A percentile compares a stretch with the other conserved stretches of the same genome.
These are phyloP conservation scores for Ascochyta lentis DNA, from an alignment of 2,329 filamentous ascomycete species.

Conservation along the genomic window DNA sequence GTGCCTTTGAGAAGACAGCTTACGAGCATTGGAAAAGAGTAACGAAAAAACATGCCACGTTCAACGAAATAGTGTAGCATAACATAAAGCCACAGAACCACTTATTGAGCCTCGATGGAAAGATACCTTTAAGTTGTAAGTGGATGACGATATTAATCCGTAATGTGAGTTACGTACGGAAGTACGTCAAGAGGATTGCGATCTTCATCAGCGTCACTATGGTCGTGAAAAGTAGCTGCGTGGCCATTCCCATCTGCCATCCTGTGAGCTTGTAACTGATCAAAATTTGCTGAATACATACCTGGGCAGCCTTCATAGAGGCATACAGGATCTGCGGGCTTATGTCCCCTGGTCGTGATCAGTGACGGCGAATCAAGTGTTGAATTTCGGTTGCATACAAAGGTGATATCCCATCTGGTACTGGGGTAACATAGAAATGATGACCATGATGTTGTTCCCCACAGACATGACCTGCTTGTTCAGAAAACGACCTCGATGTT, in stretches of 20 bases:
- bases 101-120: conserved; percentile 35
- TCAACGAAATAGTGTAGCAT: conserved; percentile 29
- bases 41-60: conserved; percentile 31
- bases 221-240: conserved; percentile 32
- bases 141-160: too few species aligned
- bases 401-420: conserved; percentile 41
- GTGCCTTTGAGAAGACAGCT: not conserved
- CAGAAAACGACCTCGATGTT: not conserved
- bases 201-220: conserved; percentile 38
- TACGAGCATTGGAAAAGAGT: conserved; percentile 41
- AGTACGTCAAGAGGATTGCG: conserved; percentile 32
- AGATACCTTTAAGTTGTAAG: conserved; percentile 26
- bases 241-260: conserved; percentile 31
- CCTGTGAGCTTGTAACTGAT: not conserved
- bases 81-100: conserved; percentile 39
- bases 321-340: conserved; percentile 21
- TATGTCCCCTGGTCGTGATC: conserved; percentile 28
- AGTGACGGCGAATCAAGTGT: not conserved
- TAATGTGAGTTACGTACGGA: conserved; percentile 16
- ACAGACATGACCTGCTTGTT: conserved; percentile 24
- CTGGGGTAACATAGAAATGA: conserved; percentile 30
- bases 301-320: conserved; percentile 29
- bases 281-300: not conserved
- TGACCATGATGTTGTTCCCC: conserved; percentile 35
- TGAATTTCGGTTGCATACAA: conserved; percentile 21